Evolutionary conservation across 305 asterid species (phyloP).

Genomic region (Solanum hybrid): DNA sequence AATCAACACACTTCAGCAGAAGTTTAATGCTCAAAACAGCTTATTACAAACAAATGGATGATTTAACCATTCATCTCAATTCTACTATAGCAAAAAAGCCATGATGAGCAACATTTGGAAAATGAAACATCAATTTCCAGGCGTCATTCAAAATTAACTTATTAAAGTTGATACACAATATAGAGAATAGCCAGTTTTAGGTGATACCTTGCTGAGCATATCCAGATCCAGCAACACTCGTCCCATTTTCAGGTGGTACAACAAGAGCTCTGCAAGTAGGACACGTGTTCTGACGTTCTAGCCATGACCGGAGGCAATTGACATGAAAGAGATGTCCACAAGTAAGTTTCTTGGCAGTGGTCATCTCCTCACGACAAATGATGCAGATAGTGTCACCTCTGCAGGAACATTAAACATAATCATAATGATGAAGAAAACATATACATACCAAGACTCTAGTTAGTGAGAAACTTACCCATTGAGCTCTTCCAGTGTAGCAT

Average conservation of each 20-base stretch:
- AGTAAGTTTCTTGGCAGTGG: slow-evolving; percentile 68
- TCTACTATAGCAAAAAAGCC: background rate
- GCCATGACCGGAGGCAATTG: slow-evolving; percentile 92
- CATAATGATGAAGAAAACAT: background rate
- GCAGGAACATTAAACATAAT: slow-evolving; percentile 8
- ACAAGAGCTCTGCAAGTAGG: slow-evolving; percentile 95
- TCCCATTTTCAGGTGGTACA: slow-evolving; percentile 62
- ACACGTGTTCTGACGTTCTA: slow-evolving; percentile 90
- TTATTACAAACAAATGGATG: background rate
- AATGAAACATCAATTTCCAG: background rate
- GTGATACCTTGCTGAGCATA: slow-evolving; percentile 52
- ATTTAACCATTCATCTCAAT: background rate
- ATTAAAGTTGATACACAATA: background rate
- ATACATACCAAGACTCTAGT: background rate
- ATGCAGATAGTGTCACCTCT: slow-evolving; percentile 89
- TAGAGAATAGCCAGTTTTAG: background rate
- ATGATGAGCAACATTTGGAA: background rate
- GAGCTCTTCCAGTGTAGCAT: slow-evolving; percentile 87
- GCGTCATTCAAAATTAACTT: background rate
- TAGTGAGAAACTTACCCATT: slow-evolving; percentile 34
- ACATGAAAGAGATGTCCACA: slow-evolving; percentile 96
- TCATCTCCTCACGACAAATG: slow-evolving; percentile 98
- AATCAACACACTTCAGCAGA: background rate
- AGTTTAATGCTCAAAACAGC: background rate
- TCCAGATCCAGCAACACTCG: slow-evolving; percentile 36